Evolutionary conservation across 169 alveolate genomes (phyloP).

Genomic region (Toxoplasma gondii): DNA sequence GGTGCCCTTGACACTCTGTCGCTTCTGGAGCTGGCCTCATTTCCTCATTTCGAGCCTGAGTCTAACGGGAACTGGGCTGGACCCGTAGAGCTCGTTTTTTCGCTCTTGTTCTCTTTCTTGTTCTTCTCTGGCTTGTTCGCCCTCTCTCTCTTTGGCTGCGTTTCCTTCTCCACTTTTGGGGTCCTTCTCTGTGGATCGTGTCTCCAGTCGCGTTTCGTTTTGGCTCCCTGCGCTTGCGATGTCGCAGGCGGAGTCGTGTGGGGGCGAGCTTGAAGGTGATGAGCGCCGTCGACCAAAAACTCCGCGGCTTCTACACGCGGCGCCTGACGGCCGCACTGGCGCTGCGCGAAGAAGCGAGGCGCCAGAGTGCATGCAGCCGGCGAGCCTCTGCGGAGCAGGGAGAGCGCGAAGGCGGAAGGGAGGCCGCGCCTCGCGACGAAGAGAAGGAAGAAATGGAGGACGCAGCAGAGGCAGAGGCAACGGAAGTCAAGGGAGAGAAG

Average conservation of each 20-base stretch:
- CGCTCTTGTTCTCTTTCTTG: no score
- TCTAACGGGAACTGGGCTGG: no score
- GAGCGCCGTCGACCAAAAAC: constrained; percentile 41
- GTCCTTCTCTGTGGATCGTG: neutral
- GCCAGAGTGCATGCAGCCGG: neutral
- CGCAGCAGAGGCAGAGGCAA: neutral
- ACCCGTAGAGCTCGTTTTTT: no score
- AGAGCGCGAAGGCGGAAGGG: neutral
- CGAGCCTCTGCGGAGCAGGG: neutral
- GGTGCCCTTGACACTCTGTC: neutral
- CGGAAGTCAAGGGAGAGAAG: neutral
- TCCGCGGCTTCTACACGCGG: constrained; percentile 37
- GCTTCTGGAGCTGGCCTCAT: neutral
- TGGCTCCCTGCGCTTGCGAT: neutral
- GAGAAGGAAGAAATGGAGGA: neutral
- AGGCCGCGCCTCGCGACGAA: neutral
- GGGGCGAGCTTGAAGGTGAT: constrained; percentile 43
- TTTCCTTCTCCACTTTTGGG: neutral
- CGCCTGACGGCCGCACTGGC: neutral
- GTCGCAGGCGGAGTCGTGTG: constrained; percentile 24
- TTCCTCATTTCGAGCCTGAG: no score
- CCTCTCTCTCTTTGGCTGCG: no score
- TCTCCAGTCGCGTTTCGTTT: neutral
- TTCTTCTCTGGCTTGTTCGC: no score
- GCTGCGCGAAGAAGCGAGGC: neutral